Evolutionary conservation across 768 basidiomycete genomes (phyloP), one percentile per base, ranked within the genome.

Genomic region (Trametes coccinea): DNA sequence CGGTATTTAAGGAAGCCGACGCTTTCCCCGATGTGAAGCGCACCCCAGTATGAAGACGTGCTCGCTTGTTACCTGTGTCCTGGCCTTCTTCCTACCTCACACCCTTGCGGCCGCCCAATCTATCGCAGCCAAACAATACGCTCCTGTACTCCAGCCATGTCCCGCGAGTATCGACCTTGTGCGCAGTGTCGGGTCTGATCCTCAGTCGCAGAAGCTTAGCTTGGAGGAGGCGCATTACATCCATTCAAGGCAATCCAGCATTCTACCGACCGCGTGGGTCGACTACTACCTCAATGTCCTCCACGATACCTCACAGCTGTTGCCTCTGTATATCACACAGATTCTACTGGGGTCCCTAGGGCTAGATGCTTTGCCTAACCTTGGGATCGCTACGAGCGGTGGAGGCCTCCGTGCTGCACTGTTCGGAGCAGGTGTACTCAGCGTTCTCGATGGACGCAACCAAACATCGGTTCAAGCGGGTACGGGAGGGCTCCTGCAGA

Each of bases 391-490:
- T 0, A 70, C 78, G 27, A 82, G 80, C 30, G 86, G 86, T 13
- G 86, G 86, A 7, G 81, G 84, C 0, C 79, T 82, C 51, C 72
- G 86, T 13, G 86, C 86, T 0, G 82, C 83, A 4, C 74, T 83
- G 6, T 81, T 79, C 53, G 80, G 79, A 44, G 85, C 81, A 3
- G 85, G 83, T 0, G 76, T 84, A 17, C 64, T 82, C 50, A 76
- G 75, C n/a, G 76, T 79, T 0, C 63, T 84, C 44, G 83, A 87
- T 66, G 81, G 74, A 41, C 71, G 82, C 30, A 85, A 84, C 53
- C 45, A 69, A 1, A 76, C 83, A 0, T 71, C 79, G 6, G 75
- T 70, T 6, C 65, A 62, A 2, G 75, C 71, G 0, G 84, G 83
- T 0, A 72, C 74, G 0, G 84, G 82, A 0, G 84, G 84, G 0